These are phyloP conservation scores for Hawksworthiomyces lignivorus DNA, from an alignment of 2,329 filamentous ascomycete species.

Conservation along the genomic window DNA sequence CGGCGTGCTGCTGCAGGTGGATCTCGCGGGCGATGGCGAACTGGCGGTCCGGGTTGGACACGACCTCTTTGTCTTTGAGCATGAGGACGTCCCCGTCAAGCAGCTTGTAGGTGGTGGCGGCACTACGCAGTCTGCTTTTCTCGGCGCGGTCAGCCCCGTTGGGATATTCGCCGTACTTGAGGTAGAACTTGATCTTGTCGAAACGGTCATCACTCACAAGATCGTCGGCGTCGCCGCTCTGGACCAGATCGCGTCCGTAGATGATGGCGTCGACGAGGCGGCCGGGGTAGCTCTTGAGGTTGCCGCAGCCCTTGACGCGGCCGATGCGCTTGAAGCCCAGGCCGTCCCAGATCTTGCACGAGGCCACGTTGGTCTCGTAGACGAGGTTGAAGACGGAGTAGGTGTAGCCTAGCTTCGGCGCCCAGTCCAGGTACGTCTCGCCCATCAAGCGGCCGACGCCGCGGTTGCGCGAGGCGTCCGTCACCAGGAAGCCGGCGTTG, in stretches of 20 bases:
- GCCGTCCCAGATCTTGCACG: conserved; percentile 85
- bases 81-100: conserved; percentile 72
- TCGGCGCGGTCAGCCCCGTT: conserved; percentile 88
- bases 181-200: conserved; percentile 96
- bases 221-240: conserved; percentile 60
- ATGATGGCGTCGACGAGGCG: conserved; percentile 69
- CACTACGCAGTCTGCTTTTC: conserved; percentile 87
- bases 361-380: conserved; percentile 88
- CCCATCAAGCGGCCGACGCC: conserved; percentile 71
- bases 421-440: conserved; percentile 70
- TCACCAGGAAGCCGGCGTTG: conserved; percentile 75
- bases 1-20: conserved; percentile 71
- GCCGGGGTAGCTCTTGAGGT: conserved; percentile 60
- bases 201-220: conserved; percentile 92
- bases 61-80: conserved; percentile 96
- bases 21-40: conserved; percentile 78
- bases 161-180: conserved; percentile 90
- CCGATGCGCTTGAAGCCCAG: conserved; percentile 90
- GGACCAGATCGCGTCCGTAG: conserved; percentile 59
- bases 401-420: conserved; percentile 73
- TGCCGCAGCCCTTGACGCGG: conserved; percentile 65
- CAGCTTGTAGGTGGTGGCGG: conserved; percentile 91
- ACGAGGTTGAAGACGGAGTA: conserved; percentile 94
- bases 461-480: conserved; percentile 63
- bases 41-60: conserved; percentile 81